Conservation (phyloP, 306 rosid genomes). For the Vicia villosa region DNA sequence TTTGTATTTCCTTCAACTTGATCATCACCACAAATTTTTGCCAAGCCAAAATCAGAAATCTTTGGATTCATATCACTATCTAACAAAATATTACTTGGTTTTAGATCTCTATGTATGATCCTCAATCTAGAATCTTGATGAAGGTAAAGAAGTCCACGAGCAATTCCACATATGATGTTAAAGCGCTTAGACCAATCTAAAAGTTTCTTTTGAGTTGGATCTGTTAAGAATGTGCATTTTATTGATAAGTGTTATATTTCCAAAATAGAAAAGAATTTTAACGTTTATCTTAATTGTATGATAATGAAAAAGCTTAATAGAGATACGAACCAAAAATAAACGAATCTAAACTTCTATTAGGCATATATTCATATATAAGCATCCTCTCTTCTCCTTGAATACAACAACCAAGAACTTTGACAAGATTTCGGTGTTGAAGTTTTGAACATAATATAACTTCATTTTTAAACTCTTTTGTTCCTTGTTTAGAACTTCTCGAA, state of each 20-base stretch:
- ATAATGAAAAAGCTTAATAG: background rate
- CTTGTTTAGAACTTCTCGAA: constrained; percentile 35
- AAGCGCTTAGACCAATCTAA: constrained; percentile 15
- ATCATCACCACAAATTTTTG: constrained; percentile 25
- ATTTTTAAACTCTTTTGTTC: constrained; percentile 20
- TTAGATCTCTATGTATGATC: constrained; percentile 29
- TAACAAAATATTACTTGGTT: constrained; percentile 24
- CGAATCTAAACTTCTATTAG: constrained; percentile 25
- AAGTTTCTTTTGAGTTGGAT: constrained; percentile 2
- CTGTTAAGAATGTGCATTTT: background rate
- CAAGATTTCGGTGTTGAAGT: constrained; percentile 33
- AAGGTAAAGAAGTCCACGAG: constrained; percentile 31
- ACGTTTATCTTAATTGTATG: background rate
- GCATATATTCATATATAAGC: constrained; percentile 32
- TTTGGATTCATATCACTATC: constrained; percentile 24
- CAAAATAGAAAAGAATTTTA: background rate
- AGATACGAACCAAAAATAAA: constrained; percentile 24
- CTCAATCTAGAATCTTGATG: constrained; percentile 35
- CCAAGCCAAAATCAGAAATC: constrained; percentile 27
- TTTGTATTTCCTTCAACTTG: constrained; percentile 21
- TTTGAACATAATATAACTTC: constrained; percentile 27
- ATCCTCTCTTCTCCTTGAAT: constrained; percentile 26
- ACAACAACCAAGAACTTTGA: constrained; percentile 32
- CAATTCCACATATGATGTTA: constrained; percentile 2
- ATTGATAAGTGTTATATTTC: background rate